Base-by-base conservation (phyloP, 2,329 filamentous ascomycete species). In the Fusarium globosum region DNA sequence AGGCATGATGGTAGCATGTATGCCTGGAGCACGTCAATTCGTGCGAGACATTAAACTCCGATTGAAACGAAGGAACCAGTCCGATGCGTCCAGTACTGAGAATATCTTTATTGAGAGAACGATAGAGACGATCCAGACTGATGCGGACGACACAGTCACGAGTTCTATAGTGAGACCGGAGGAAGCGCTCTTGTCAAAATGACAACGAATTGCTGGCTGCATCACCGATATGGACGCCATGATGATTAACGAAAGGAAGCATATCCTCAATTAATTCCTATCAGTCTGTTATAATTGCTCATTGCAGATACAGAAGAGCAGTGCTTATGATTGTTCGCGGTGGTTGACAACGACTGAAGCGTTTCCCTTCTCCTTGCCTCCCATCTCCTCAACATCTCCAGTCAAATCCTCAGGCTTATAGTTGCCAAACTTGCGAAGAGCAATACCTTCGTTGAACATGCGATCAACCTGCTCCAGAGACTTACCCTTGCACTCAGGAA, bases 401-500 rank as follows among this genome's bases (percentile, higher is more conserved):
- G 51, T 72, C 45, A 72, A 5, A 7, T 61, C 65, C 8, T 65
- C 61, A 0, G 72, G 68, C 20, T 69, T 69, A 0, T 64, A 53
- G 21, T 71, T 72, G 2, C 67, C 72, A 68, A 76, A 76, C n/a
- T 76, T 65, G 0, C 74, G 72, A 16, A 76, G 43, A 2, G 65
- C 18, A n/a, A 75, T 42, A 1, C 61, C 63, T 2, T 68, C 60
- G 26, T 70, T 75, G 28, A 76, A 76, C 39, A 76, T 42, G 12
- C 57, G 68, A 12, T 76, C 74, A 14, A 76, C 35, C 38, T 76
- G 72, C 35, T 76, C 74, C 14, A 76, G 15, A 5, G 74, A 73
- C 33, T 75, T 76, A 0, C 74, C 74, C 49, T 66, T 73, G 35
- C 74, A 76, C 11, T 76, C 72, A 0, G 74, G 74, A 2, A 76